A percentile compares a stretch with the other conserved stretches of the same genome.
These are phyloP conservation scores for Oryza australiensis DNA, from an alignment of 176 grass and related monocot genomes.

Conservation along the genomic window DNA sequence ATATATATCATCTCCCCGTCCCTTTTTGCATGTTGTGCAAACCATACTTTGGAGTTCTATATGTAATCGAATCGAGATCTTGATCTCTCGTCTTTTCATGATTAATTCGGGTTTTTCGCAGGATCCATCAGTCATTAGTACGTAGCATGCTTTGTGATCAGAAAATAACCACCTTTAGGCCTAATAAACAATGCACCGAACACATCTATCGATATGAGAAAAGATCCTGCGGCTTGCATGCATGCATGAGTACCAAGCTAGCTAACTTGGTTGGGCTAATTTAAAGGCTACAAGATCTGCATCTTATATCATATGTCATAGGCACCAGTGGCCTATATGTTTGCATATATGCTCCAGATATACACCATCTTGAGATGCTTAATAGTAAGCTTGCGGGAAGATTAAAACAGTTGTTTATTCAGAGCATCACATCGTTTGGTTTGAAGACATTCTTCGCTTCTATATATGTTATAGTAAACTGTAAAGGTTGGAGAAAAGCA, in stretches of 20 bases:
- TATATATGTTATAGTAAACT: constrained; percentile 61
- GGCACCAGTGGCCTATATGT: constrained; percentile 50
- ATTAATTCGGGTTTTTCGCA: constrained; percentile 49
- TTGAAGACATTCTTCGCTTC: constrained; percentile 50
- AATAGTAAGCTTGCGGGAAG: constrained; percentile 24
- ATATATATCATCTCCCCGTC: constrained; percentile 42
- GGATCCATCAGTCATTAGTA: constrained; percentile 57
- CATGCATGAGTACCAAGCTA: constrained; percentile 39
- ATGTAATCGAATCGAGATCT: constrained; percentile 67
- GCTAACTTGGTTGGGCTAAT: constrained; percentile 26
- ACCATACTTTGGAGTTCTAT: constrained; percentile 60
- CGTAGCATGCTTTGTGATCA: constrained; percentile 41
- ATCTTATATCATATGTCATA: constrained; percentile 74
- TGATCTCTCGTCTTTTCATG: constrained; percentile 62
- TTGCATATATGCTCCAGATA: constrained; percentile 60
- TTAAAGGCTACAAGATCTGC: constrained; percentile 54
- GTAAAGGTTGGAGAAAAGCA: constrained; percentile 52
- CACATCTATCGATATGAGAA: constrained; percentile 20
- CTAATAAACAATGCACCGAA: constrained; percentile 33
- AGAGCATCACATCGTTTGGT: constrained; percentile 55
- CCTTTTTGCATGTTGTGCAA: constrained; percentile 61
- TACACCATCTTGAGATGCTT: constrained; percentile 45
- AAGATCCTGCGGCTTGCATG: constrained; percentile 39
- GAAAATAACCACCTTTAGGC: constrained; percentile 42
- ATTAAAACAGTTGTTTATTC: constrained; percentile 45